Conservation (phyloP, 208 protist species). For the Borovskyia barvae region DNA sequence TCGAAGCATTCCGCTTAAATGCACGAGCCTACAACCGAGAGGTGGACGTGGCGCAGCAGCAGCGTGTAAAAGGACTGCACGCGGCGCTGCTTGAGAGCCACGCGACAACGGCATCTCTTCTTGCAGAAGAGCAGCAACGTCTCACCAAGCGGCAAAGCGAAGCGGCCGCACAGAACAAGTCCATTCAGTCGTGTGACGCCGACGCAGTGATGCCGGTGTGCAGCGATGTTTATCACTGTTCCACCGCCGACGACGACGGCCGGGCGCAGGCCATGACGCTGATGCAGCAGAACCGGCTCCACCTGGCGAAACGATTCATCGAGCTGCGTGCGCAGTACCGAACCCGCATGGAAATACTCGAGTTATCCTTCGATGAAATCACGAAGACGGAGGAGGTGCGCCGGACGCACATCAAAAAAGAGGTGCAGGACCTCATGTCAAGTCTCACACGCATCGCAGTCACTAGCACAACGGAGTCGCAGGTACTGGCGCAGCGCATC, state of each 20-base stretch:
- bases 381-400: conserved; percentile 48
- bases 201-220: conserved; percentile 39
- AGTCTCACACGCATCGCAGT: conserved; percentile 70
- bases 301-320: conserved; percentile 41
- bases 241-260: conserved; percentile 29
- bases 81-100: conserved; percentile 42
- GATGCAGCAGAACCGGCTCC: conserved; percentile 57
- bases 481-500: conserved; percentile 78
- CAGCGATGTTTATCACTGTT: conserved; percentile 31
- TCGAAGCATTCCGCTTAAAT: conserved; percentile 39
- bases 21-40: conserved; percentile 43
- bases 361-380: conserved; percentile 29
- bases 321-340: conserved; percentile 29
- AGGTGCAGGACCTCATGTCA: conserved; percentile 59
- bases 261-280: conserved; percentile 27
- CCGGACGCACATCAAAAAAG: conserved; percentile 32
- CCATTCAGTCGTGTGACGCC: conserved; percentile 4
- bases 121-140: conserved; percentile 33
- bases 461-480: conserved; percentile 62
- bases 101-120: conserved; percentile 21
- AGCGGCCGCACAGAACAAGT: conserved; percentile 27
- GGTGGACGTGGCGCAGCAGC: conserved; percentile 50
- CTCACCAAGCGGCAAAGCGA: conserved; percentile 35
- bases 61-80: conserved; percentile 48
- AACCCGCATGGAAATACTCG: conserved; percentile 37